Base-by-base conservation (phyloP, 495 filamentous ascomycete genomes). In the Aspergillus kassunensis region DNA sequence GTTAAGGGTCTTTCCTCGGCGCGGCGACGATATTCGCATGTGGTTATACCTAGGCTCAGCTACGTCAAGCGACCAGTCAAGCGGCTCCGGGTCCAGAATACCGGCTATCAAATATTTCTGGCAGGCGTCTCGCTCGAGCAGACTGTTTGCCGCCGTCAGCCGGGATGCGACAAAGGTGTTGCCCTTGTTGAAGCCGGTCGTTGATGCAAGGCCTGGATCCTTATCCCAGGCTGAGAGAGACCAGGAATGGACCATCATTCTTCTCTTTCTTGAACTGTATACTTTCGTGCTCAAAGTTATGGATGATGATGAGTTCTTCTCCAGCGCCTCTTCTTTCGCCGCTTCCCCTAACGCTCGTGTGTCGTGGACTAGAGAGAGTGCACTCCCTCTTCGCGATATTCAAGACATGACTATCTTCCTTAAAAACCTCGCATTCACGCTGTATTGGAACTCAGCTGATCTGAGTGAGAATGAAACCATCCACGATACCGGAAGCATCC, bases 251-350 rank as follows among this genome's bases (percentile, higher is more conserved):
- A 84, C 84, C 12, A 84, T 92, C 2, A 82, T 96, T 29, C 75
- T 97, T 0, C 77, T 97, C 1, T 99, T 97, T 61, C 76, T 99
- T 21, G 93, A 97, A 59, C 79, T 97, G 10, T 99, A 96, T 66
- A 89, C 85, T 11, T 97, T 97, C 63, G 77, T 96, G 5, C 72
- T 97, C 27, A 86, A 91, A 57, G 80, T 96, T 40, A 96, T 89
- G 70, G 95, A 97, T 58, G 93, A 99, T 53, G 91, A 97, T 48
- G 71, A 76, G 42, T 74, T 72, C 33, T 78, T 81, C 48, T 74
- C 68, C 5, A 71, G 66, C 35, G 66, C 64, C 10, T 70, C 73
- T 11, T 65, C 67, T 5, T 69, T 73, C 24, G 56, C 64, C 12
- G 62, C 64, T 6, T 61, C 69, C 1, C 55, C 73, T 41, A 64